These are phyloP conservation scores for Clarkia xantiana DNA, from an alignment of 345 rosid species.

Conservation along the genomic window DNA sequence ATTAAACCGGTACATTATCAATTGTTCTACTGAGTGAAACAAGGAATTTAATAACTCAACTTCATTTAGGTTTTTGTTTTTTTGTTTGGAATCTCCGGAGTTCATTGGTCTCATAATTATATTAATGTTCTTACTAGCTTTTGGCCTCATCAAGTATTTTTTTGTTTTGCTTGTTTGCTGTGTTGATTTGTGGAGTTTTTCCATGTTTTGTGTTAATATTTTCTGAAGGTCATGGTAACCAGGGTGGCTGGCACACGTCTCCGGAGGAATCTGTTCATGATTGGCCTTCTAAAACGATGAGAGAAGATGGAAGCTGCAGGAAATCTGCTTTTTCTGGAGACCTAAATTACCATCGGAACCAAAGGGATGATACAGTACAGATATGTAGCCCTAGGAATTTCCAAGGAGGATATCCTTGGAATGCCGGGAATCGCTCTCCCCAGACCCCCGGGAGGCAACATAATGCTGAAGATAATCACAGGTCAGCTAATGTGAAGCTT, in stretches of 20 bases:
- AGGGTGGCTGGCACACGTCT: constrained; percentile 52
- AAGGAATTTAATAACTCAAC: too few relatives aligned
- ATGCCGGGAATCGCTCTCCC: neutral
- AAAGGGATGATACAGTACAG: constrained; percentile 27
- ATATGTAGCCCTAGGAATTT: constrained; percentile 39
- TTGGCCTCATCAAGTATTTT: too few relatives aligned
- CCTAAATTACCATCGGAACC: constrained; percentile 32
- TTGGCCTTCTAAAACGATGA: constrained; percentile 36
- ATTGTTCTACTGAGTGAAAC: too few relatives aligned
- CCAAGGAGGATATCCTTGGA: constrained; percentile 19
- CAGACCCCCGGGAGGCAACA: too few relatives aligned
- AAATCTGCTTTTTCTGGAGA: constrained; percentile 35
- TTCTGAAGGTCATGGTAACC: constrained; percentile 70
- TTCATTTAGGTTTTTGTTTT: too few relatives aligned
- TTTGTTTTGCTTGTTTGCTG: too few relatives aligned
- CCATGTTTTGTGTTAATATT: neutral
- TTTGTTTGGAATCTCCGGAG: too few relatives aligned
- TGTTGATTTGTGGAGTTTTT: constrained; percentile 13
- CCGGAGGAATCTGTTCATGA: constrained; percentile 45
- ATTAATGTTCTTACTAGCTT: too few relatives aligned
- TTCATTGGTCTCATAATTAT: too few relatives aligned
- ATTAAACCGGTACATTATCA: too few relatives aligned
- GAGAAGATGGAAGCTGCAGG: constrained; percentile 37
- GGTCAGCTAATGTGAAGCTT: too few relatives aligned
- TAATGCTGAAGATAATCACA: too few relatives aligned